Conservation (phyloP, 2,329 filamentous ascomycete species). For the Helotiales sp. region DNA sequence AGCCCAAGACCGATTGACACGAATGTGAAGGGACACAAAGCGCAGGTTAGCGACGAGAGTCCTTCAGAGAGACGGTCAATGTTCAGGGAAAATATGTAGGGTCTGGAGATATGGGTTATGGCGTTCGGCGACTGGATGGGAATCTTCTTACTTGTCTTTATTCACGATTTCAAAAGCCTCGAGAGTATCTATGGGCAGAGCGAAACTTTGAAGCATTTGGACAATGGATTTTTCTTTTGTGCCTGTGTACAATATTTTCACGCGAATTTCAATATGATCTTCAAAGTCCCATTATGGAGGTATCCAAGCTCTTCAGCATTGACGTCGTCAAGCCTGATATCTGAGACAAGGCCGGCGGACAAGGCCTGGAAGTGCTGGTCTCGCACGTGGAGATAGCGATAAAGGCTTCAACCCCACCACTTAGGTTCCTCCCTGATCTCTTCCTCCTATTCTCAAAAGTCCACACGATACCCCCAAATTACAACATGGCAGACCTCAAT, state of each 20-base stretch:
- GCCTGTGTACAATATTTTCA: neutral
- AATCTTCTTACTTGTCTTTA: constrained; percentile 3
- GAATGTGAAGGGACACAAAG: constrained; percentile 32
- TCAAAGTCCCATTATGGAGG: neutral
- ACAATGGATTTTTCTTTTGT: neutral
- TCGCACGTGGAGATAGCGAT: constrained; percentile 1
- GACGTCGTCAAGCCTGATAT: neutral
- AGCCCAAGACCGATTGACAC: constrained; percentile 73
- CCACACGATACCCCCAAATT: neutral
- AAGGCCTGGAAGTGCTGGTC: too few species aligned
- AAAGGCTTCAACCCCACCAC: neutral
- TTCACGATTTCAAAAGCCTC: neutral
- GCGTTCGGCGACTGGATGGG: constrained; percentile 7
- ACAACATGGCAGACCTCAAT: constrained; percentile 54
- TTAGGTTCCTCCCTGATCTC: neutral
- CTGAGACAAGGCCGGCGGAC: too few species aligned
- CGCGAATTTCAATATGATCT: neutral
- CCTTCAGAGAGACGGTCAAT: constrained; percentile 69
- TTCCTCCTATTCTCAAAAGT: neutral
- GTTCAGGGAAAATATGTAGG: constrained; percentile 68
- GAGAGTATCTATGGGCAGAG: neutral
- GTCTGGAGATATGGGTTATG: neutral
- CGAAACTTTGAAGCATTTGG: neutral
- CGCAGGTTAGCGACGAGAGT: constrained; percentile 44
- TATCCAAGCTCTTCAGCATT: neutral